Evolutionary conservation across 1,284 basidiomycete genomes (phyloP).

Genomic region (Trametes polyzona): DNA sequence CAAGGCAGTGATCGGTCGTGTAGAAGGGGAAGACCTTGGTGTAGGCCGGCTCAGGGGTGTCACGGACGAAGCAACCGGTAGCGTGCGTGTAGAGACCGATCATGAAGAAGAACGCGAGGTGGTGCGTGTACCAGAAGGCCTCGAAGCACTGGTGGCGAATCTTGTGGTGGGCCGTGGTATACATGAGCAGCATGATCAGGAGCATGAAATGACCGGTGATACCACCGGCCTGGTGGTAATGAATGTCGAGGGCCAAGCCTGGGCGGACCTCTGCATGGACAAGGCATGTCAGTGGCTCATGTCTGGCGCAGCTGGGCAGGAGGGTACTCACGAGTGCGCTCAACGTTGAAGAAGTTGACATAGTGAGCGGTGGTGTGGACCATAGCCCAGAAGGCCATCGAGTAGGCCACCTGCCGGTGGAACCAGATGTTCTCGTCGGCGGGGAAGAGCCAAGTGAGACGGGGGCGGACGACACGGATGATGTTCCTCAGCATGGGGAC

Average conservation of each 20-base stretch:
- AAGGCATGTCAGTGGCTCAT: constrained; percentile 13
- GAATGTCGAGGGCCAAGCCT: constrained; percentile 76
- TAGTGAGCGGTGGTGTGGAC: constrained; percentile 91
- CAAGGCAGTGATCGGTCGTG: constrained; percentile 78
- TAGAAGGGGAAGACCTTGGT: constrained; percentile 80
- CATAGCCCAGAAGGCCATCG: constrained; percentile 85
- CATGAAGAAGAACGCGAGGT: constrained; percentile 92
- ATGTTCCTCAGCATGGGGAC: constrained; percentile 86
- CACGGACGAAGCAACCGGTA: constrained; percentile 91
- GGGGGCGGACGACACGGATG: constrained; percentile 79
- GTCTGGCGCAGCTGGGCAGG: no score
- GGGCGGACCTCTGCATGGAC: constrained; percentile 71
- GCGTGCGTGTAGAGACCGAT: constrained; percentile 86
- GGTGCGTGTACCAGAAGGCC: constrained; percentile 93
- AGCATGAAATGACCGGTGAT: constrained; percentile 92
- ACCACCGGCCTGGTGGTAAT: constrained; percentile 84
- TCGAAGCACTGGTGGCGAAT: constrained; percentile 88
- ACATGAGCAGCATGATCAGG: constrained; percentile 86
- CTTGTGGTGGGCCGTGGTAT: constrained; percentile 82
- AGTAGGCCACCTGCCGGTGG: constrained; percentile 90
- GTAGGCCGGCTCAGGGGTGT: constrained; percentile 70
- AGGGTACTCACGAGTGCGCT: constrained; percentile 65
- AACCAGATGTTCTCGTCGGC: constrained; percentile 93
- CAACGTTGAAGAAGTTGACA: constrained; percentile 89
- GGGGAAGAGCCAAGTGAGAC: constrained; percentile 77